Evolutionary conservation across 1,284 basidiomycete species (phyloP).

Genomic region (Entoloma clypeatum): DNA sequence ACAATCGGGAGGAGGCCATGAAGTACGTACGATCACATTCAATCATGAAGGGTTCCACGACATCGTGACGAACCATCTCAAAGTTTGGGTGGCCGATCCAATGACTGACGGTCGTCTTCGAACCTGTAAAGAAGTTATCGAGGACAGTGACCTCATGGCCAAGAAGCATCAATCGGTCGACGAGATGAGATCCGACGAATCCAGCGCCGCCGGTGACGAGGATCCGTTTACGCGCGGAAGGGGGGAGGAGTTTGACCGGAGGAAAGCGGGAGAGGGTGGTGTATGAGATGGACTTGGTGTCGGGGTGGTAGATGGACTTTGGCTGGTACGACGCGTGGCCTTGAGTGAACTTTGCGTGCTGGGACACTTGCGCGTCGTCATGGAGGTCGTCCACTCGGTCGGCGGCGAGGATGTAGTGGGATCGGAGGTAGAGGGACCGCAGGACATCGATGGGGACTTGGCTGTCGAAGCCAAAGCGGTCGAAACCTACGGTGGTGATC

Average conservation of each 20-base stretch:
- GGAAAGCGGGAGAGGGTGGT: constrained; percentile 89
- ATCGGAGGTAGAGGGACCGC: constrained; percentile 82
- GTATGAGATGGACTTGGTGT: constrained; percentile 80
- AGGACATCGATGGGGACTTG: constrained; percentile 75
- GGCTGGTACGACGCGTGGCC: constrained; percentile 63
- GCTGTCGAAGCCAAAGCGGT: constrained; percentile 86
- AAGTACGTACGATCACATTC: constrained; percentile 85
- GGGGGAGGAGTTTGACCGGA: constrained; percentile 83
- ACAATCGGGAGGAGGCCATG: constrained; percentile 1
- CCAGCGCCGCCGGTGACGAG: constrained; percentile 95
- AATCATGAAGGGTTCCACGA: constrained; percentile 95
- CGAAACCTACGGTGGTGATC: constrained; percentile 75
- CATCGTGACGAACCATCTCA: constrained; percentile 95
- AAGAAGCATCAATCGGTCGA: constrained; percentile 95
- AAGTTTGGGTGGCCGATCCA: constrained; percentile 99
- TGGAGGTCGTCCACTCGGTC: constrained; percentile 35
- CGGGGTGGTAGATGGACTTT: constrained; percentile 80
- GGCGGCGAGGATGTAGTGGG: constrained; percentile 64
- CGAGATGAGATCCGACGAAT: constrained; percentile 96
- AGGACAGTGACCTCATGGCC: constrained; percentile 97
- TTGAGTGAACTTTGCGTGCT: constrained; percentile 55
- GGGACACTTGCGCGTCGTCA: constrained; percentile 36
- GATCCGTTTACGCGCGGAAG: constrained; percentile 79
- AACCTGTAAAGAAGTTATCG: constrained; percentile 98
- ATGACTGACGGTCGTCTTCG: constrained; percentile 90